These are phyloP conservation scores for Cercospora berteroae DNA, from an alignment of 2,329 filamentous ascomycete species.

Conservation along the genomic window DNA sequence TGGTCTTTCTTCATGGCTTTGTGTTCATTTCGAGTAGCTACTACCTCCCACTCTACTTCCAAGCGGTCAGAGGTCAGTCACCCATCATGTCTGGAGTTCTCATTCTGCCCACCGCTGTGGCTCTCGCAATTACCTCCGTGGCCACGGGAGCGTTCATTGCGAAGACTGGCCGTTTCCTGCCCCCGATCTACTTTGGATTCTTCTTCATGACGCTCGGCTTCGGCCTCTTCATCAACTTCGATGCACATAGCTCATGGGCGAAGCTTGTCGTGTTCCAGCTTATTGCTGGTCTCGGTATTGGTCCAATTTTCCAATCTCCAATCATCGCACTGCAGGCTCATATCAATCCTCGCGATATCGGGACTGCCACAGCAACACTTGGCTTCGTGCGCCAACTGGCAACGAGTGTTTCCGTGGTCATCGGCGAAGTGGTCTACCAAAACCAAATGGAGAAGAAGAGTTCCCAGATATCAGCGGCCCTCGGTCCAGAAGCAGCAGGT, in stretches of 20 bases:
- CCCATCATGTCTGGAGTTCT: conserved; percentile 71
- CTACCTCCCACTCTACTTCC: conserved; percentile 83
- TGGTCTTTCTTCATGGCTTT: conserved; percentile 71
- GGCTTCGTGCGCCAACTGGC: conserved; percentile 67
- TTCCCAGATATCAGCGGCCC: conserved; percentile 47
- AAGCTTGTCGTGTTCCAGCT: conserved; percentile 56
- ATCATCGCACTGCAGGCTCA: conserved; percentile 67
- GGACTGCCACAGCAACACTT: conserved; percentile 66
- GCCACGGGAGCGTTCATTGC: conserved; percentile 44
- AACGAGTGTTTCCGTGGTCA: conserved; percentile 65
- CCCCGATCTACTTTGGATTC: conserved; percentile 50
- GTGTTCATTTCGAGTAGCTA: conserved; percentile 75
- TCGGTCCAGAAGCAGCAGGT: conserved; percentile 53
- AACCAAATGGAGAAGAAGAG: conserved; percentile 65
- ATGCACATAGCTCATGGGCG: conserved; percentile 36
- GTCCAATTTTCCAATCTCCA: conserved; percentile 67
- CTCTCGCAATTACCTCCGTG: conserved; percentile 36
- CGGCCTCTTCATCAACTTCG: conserved; percentile 42
- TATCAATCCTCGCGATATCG: conserved; percentile 62
- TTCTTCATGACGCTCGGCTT: conserved; percentile 41
- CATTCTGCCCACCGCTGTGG: conserved; percentile 38
- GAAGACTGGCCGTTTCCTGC: conserved; percentile 51
- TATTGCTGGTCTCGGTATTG: conserved; percentile 61
- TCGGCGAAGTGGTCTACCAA: conserved; percentile 77
- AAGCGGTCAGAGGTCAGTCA: conserved; percentile 66